phyloP scores from a whole-genome alignment of 352 stramenopile species.

The Phytophthora kernoviae region DNA sequence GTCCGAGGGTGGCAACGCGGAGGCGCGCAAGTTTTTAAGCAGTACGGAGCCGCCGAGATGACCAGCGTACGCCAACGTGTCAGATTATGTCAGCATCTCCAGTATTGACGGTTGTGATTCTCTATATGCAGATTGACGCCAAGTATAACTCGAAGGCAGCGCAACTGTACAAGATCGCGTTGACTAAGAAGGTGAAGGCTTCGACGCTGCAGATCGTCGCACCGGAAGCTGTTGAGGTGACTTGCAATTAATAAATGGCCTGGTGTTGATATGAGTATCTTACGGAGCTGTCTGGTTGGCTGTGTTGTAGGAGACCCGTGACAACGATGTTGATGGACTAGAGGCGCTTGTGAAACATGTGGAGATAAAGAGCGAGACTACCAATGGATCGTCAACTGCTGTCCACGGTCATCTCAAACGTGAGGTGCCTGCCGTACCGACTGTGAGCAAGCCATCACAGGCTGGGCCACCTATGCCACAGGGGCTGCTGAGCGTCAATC shows the following conservation, averaged over 20 bases:
- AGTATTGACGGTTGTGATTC: background rate
- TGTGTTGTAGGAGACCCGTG: conserved; percentile 27
- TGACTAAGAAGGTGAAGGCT: conserved; percentile 86
- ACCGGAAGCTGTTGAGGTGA: conserved; percentile 42
- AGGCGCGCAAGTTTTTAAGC: conserved; percentile 95
- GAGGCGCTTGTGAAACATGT: conserved; percentile 85
- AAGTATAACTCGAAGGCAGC: conserved; percentile 93
- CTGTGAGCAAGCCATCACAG: conserved; percentile 21
- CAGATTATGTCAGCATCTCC: background rate
- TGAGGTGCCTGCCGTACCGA: conserved; percentile 24
- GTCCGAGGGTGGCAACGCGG: conserved; percentile 92
- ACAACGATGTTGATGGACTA: conserved; percentile 68
- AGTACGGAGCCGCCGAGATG: conserved; percentile 87
- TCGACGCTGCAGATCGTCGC: conserved; percentile 64
- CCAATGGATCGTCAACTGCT: conserved; percentile 23
- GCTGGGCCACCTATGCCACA: conserved; percentile 26
- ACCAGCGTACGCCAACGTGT: conserved; percentile 67
- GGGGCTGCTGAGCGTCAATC: conserved; percentile 60
- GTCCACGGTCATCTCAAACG: conserved; percentile 59
- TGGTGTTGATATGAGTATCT: background rate
- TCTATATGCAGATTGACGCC: conserved; percentile 73
- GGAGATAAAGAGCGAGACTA: conserved; percentile 44
- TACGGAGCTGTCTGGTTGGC: conserved; percentile 6
- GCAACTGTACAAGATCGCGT: conserved; percentile 85
- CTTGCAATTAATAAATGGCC: background rate